A percentile compares a stretch with the other conserved stretches of the same genome.
Evolutionary conservation across 768 basidiomycete species (phyloP).

Genomic region (Leucocoprinus leucothites): DNA sequence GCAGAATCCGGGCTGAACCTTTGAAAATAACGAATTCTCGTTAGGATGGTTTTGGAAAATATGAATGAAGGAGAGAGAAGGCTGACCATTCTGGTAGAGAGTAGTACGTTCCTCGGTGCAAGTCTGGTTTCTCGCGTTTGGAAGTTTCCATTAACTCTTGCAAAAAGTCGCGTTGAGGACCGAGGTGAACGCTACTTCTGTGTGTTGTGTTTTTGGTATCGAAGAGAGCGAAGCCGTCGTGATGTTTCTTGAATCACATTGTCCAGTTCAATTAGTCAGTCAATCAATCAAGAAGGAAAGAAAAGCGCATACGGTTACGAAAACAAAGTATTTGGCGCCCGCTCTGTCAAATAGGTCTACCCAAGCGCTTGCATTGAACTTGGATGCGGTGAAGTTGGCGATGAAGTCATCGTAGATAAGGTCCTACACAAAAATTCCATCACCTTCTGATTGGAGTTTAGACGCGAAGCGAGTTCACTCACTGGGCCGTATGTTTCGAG

Average conservation of each 20-base stretch:
- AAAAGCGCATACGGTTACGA: slow-evolving; percentile 39
- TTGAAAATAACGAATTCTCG: slow-evolving; percentile 13
- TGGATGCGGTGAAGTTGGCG: slow-evolving; percentile 45
- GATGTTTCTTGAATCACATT: slow-evolving; percentile 43
- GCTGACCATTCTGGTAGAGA: slow-evolving; percentile 53
- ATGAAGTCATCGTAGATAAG: slow-evolving; percentile 60
- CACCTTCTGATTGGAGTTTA: background rate
- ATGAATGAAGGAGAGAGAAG: background rate
- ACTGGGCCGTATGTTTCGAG: slow-evolving; percentile 44
- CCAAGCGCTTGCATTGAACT: slow-evolving; percentile 55
- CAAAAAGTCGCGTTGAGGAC: slow-evolving; percentile 50
- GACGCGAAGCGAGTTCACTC: too few species aligned
- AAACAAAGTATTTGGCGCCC: slow-evolving; percentile 61
- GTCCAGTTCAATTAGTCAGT: background rate
- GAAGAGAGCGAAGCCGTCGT: slow-evolving; percentile 57
- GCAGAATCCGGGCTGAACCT: slow-evolving; percentile 56
- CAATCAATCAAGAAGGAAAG: background rate
- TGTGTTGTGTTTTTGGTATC: slow-evolving; percentile 53
- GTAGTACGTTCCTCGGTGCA: slow-evolving; percentile 58
- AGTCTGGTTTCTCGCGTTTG: slow-evolving; percentile 43
- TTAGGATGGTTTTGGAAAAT: background rate
- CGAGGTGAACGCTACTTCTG: slow-evolving; percentile 44
- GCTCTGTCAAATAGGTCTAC: slow-evolving; percentile 50
- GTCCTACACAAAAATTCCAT: slow-evolving; percentile 24
- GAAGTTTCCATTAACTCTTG: slow-evolving; percentile 48